Evolutionary conservation across 164 flowering plant species (phyloP).

Genomic region (Magnolia sinica): DNA sequence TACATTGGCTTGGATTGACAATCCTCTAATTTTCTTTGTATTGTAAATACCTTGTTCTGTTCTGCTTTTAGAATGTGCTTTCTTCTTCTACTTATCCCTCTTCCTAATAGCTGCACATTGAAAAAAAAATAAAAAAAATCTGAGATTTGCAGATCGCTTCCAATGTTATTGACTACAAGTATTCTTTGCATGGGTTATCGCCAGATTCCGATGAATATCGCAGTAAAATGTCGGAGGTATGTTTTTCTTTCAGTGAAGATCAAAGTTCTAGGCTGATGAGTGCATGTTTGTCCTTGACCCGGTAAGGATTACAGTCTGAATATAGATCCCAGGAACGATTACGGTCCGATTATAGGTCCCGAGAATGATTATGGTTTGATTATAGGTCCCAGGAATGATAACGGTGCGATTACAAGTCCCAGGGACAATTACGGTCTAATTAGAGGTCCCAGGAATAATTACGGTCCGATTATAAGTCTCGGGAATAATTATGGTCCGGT

Average conservation of each 20-base stretch:
- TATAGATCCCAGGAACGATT: too few relatives aligned
- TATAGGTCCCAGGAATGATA: too few relatives aligned
- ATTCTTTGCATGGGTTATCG: constrained; percentile 45
- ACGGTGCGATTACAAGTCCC: too few relatives aligned
- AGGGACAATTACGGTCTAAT: too few relatives aligned
- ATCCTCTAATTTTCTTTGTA: background rate
- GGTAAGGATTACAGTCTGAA: too few relatives aligned
- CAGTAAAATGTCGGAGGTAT: constrained; percentile 46
- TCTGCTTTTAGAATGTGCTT: background rate
- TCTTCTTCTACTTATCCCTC: background rate
- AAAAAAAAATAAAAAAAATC: background rate
- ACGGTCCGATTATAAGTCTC: too few relatives aligned
- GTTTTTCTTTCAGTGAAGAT: background rate
- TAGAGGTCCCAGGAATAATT: too few relatives aligned
- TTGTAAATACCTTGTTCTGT: background rate
- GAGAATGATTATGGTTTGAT: too few relatives aligned
- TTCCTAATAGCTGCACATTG: background rate
- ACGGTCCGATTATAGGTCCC: too few relatives aligned
- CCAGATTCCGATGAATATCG: constrained; percentile 51
- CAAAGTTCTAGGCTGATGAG: background rate
- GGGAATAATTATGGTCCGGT: too few relatives aligned
- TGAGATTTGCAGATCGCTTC: constrained; percentile 43
- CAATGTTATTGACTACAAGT: constrained; percentile 69
- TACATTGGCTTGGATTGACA: background rate
- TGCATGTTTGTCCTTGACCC: background rate